Base-by-base conservation (phyloP, 2,329 filamentous ascomycete genomes). In the Colletotrichum phormii region DNA sequence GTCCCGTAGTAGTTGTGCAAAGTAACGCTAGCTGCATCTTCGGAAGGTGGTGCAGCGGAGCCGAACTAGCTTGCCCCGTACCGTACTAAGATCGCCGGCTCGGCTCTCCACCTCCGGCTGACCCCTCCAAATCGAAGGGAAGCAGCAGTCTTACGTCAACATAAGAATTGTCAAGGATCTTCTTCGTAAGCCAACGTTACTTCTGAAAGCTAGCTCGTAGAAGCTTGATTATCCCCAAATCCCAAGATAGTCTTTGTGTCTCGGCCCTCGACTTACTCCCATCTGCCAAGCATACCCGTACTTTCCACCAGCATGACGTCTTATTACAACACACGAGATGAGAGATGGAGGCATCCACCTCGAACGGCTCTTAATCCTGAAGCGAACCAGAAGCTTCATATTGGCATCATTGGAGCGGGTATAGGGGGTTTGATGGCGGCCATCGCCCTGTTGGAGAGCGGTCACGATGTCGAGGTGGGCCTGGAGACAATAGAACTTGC, bases 61-160 rank as follows among this genome's bases (percentile, higher is more conserved):
- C 51, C 51, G 51, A 26, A 24, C n/a, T n/a, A 24, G 1, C 24
- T 53, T 13, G n/a, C n/a, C 18, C 9, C 26, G 26, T 26, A 26
- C 31, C n/a, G 26, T 35, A 6, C 31, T 22, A 42, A 42, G 35
- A 24, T 11, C 7, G 31, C 31, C n/a, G n/a, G 55, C 29, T 59
- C 29, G 49, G 61, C 61, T 55, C 60, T 63, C 60, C 60, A 63
- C 60, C 60, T 53, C 18, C 61, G 29, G 61, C 13, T 55, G 29
- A 24, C 42, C 49, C 35, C 49, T 11, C 51, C 42, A 9, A 24
- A 4, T 12, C 15, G 5, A 37, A 53, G 11, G 13, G 6, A 15
- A n/a, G 29, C 5, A 24, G 7, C 46, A 24, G 18, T 11, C n/a
- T 18, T 26, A 11, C 15, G 22, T 13, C n/a, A 6, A n/a, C 13